Percentiles rank a stretch among this genome's conserved stretches.
Conservation (phyloP, 768 basidiomycete genomes). For the Pholiota microspora region DNA sequence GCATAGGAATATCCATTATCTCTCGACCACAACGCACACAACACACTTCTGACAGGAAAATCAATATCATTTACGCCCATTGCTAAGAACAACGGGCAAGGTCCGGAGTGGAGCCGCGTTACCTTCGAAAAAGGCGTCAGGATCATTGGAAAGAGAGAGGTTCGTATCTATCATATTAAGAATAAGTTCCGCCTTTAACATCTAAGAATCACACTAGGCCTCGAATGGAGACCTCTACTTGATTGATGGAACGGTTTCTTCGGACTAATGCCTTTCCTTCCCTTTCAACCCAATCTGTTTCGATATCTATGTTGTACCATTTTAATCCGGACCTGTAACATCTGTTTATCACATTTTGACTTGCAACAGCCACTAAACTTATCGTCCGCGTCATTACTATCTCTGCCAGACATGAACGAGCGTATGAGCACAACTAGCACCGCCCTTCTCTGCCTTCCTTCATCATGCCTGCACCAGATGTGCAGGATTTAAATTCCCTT, state of each 20-base stretch:
- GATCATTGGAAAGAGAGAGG: slow-evolving; percentile 64
- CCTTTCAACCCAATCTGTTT: neutral
- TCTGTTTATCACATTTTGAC: too few relatives aligned
- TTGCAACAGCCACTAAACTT: too few relatives aligned
- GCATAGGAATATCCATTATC: slow-evolving; percentile 47
- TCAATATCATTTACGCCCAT: slow-evolving; percentile 51
- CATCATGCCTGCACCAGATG: neutral
- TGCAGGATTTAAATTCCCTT: neutral
- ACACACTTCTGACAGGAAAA: slow-evolving; percentile 59
- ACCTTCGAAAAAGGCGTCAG: slow-evolving; percentile 52
- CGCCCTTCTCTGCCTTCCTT: neutral
- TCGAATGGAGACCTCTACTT: slow-evolving; percentile 58
- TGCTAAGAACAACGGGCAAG: slow-evolving; percentile 29
- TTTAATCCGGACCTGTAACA: neutral
- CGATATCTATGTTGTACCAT: neutral
- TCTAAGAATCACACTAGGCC: slow-evolving; percentile 31
- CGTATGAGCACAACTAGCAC: too few relatives aligned
- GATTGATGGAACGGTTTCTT: slow-evolving; percentile 50
- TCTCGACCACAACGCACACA: slow-evolving; percentile 42
- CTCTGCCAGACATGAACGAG: too few relatives aligned
- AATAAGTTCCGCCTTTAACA: neutral
- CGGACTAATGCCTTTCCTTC: slow-evolving; percentile 13
- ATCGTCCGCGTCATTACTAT: too few relatives aligned
- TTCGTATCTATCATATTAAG: slow-evolving; percentile 21
- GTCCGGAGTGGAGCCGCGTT: slow-evolving; percentile 58